Base-by-base conservation (phyloP, 768 basidiomycete species). In the Ephemerocybe angulata region DNA sequence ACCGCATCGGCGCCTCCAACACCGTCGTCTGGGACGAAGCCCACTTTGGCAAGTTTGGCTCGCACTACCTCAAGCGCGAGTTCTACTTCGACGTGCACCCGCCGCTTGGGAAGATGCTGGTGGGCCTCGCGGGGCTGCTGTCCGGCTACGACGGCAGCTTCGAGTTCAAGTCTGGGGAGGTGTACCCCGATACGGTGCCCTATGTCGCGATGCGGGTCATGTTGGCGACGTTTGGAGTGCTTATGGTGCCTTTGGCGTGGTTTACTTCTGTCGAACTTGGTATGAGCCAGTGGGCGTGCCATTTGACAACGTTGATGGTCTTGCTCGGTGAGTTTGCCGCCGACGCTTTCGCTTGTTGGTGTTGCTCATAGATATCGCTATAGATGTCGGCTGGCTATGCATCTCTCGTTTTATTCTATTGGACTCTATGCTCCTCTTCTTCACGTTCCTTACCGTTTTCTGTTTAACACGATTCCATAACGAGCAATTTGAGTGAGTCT, bases 41-140 rank as follows among this genome's bases (percentile, higher is more conserved):
- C 35, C 97, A 99, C 72, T 99, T 98, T 71, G 97, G 97, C 62
- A 98, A 99, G 74, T 99, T 99, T 72, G 97, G 93, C 49, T 92
- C 92, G 49, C 88, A 98, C 72, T 99, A 99, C 72, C 85, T 99
- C 72, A 97, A 98, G 72, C 90, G 94, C 65, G 93, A 97, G 69
- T 98, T 98, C 73, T 98, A 98, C 78, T 98, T 98, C 69, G 97
- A 99, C 65, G 97, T 98, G 25, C 97, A 99, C 64, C 97, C 97
- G 4, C 97, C 97, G 0, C 79, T 99, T 38, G 97, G 97, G 3
- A 99, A 99, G 78, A 98, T 99, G 94, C 81, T 99, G 53, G 96
- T 99, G 57, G 97, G 93, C 8, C 79, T 99, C 21, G 93, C 87
- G 3, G 97, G 97, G 21, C 76, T 93, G 54, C 72, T 99, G 60